A percentile compares a stretch with the other conserved stretches of the same genome.
phyloP scores from a whole-genome alignment of 2,329 filamentous ascomycete species.

The Ophiostoma piceae region DNA sequence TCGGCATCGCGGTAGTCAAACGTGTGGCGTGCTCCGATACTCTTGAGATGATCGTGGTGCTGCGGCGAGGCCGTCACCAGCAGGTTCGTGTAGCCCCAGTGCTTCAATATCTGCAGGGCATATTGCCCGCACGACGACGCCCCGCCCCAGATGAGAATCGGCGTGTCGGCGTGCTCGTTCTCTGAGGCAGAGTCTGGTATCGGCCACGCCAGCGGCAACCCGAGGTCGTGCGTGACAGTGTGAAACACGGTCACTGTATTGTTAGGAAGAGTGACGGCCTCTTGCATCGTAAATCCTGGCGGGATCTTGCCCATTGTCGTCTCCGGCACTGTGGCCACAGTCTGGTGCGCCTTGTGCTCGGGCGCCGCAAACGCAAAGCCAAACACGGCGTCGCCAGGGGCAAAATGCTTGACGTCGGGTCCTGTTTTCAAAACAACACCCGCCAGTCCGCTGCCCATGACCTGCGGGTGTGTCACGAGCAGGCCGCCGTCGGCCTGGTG shows the following conservation, averaged over 20 bases:
- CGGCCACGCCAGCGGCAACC: not conserved
- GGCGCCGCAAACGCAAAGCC: constrained; percentile 14
- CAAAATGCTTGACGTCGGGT: constrained; percentile 2
- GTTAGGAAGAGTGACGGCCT: not conserved
- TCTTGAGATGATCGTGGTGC: not conserved
- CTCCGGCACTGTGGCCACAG: constrained; percentile 17
- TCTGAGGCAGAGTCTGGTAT: not conserved
- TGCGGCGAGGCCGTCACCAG: not conserved
- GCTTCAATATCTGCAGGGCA: not conserved
- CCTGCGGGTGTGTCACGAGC: constrained; percentile 44
- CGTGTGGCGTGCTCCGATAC: not conserved
- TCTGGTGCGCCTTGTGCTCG: constrained; percentile 18
- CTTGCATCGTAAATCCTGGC: not conserved
- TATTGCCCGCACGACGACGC: constrained; percentile 1
- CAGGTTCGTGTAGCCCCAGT: constrained; percentile 5
- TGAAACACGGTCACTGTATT: constrained; percentile 1
- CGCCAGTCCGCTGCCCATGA: constrained; percentile 47
- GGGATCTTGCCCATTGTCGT: constrained; percentile 14
- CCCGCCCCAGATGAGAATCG: not conserved
- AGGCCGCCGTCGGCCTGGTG: constrained; percentile 58
- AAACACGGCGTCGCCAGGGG: constrained; percentile 16
- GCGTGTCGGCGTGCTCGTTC: constrained; percentile 2
- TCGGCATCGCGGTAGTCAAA: constrained; percentile 4
- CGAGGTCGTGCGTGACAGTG: not conserved
- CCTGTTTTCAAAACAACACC: constrained; percentile 34